A percentile compares a stretch with the other conserved stretches of the same genome.
Conservation (phyloP, 2,329 filamentous ascomycete genomes). For the Lasiodiplodia sp. region DNA sequence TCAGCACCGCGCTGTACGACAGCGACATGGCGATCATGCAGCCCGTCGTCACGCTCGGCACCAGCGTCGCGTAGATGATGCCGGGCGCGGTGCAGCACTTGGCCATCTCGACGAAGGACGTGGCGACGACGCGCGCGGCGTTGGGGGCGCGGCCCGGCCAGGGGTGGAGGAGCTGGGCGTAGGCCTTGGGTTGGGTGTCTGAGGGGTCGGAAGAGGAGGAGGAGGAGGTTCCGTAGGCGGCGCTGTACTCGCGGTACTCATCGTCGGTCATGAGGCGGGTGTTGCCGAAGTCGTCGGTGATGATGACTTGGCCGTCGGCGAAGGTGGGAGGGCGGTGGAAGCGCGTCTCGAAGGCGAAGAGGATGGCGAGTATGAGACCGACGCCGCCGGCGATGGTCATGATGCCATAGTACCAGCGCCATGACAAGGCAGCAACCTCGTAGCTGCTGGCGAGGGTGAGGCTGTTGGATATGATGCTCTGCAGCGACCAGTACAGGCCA, state of each 20-base stretch:
- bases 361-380: constrained; percentile 46
- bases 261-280: constrained; percentile 44
- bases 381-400: constrained; percentile 46
- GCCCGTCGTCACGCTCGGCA: constrained; percentile 48
- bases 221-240: neutral
- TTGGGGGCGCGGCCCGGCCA: constrained; percentile 31
- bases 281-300: constrained; percentile 51
- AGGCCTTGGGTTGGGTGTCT: constrained; percentile 29
- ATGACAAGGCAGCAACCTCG: constrained; percentile 45
- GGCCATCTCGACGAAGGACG: constrained; percentile 42
- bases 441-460: constrained; percentile 49
- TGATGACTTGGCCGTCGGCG: constrained; percentile 44
- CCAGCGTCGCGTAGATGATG: constrained; percentile 49
- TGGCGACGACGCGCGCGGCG: constrained; percentile 31
- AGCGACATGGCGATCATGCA: constrained; percentile 49
- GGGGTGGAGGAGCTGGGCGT: constrained; percentile 32
- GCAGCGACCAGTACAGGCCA: constrained; percentile 50
- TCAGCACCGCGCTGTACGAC: constrained; percentile 49
- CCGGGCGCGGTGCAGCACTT: constrained; percentile 46
- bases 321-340: constrained; percentile 47
- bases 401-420: constrained; percentile 55
- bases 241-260: constrained; percentile 38
- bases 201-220: neutral
- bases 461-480: constrained; percentile 45
- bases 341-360: constrained; percentile 51